These are phyloP conservation scores for Calonectria fujianensis DNA, from an alignment of 2,329 filamentous ascomycete species.

Conservation along the genomic window DNA sequence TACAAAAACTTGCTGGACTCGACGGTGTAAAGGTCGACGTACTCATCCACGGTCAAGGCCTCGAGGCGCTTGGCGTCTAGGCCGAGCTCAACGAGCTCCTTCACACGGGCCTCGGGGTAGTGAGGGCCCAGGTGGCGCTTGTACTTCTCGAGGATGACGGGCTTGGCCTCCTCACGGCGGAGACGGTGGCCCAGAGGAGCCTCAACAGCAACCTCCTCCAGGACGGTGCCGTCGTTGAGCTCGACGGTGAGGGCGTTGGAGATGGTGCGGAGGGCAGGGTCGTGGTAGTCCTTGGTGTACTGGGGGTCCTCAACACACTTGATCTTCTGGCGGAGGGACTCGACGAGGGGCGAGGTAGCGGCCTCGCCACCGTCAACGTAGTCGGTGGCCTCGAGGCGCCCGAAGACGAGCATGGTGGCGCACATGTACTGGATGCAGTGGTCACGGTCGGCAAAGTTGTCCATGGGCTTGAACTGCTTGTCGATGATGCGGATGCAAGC, in stretches of 20 bases:
- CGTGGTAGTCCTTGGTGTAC: constrained; percentile 96
- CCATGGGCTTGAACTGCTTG: constrained; percentile 99
- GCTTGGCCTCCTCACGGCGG: constrained; percentile 96
- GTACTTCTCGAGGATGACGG: constrained; percentile 96
- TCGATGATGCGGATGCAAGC: constrained; percentile 99
- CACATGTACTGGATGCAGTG: constrained; percentile 99
- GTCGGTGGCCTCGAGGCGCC: constrained; percentile 93
- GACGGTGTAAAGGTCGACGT: constrained; percentile 87
- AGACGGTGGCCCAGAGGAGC: constrained; percentile 95
- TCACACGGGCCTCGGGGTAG: constrained; percentile 84
- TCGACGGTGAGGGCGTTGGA: constrained; percentile 97
- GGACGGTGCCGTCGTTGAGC: constrained; percentile 92
- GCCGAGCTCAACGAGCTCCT: constrained; percentile 88
- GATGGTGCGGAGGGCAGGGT: constrained; percentile 94
- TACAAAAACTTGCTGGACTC: constrained; percentile 76
- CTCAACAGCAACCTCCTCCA: constrained; percentile 94
- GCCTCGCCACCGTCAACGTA: constrained; percentile 96
- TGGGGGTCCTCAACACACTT: constrained; percentile 96
- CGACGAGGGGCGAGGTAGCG: constrained; percentile 90
- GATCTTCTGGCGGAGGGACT: constrained; percentile 94
- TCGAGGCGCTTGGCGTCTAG: constrained; percentile 85
- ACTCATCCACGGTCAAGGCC: constrained; percentile 90
- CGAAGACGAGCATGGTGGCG: constrained; percentile 95
- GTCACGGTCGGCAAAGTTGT: constrained; percentile 99
- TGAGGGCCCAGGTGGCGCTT: constrained; percentile 92